A percentile compares a stretch with the other conserved stretches of the same genome.
Evolutionary conservation across 2,329 filamentous ascomycete genomes (phyloP).

Genomic region (Sarocladium strictum): DNA sequence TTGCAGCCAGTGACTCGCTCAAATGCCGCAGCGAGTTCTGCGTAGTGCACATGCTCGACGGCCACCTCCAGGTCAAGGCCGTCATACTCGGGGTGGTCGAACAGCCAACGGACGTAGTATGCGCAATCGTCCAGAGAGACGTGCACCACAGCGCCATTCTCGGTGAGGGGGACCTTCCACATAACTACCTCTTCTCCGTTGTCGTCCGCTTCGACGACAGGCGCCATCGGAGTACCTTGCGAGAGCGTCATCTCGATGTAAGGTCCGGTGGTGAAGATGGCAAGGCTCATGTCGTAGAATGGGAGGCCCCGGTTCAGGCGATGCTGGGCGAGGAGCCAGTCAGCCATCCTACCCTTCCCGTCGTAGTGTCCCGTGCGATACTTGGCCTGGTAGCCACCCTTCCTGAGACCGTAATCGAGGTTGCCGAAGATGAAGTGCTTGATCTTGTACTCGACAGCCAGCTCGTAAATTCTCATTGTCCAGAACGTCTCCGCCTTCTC

Average conservation of each 20-base stretch:
- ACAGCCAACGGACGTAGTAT: slow-evolving; percentile 19
- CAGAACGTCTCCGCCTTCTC: slow-evolving; percentile 19
- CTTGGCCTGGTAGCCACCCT: slow-evolving; percentile 11
- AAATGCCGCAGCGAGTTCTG: slow-evolving; percentile 11
- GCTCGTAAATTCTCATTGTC: slow-evolving; percentile 17
- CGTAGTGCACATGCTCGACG: slow-evolving; percentile 17
- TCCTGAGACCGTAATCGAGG: slow-evolving; percentile 13
- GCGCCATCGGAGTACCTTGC: slow-evolving; percentile 13
- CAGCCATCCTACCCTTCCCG: slow-evolving; percentile 16
- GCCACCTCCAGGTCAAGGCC: slow-evolving; percentile 19
- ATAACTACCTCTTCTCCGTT: background rate
- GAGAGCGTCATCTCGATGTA: slow-evolving; percentile 18
- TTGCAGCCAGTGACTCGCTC: slow-evolving; percentile 10
- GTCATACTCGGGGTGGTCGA: slow-evolving; percentile 17
- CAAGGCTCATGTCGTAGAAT: slow-evolving; percentile 16
- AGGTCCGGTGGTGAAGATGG: slow-evolving; percentile 16
- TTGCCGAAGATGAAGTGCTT: slow-evolving; percentile 17
- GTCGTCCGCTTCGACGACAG: slow-evolving; percentile 3
- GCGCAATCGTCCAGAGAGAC: slow-evolving; percentile 20
- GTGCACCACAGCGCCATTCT: slow-evolving; percentile 12
- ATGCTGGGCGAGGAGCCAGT: slow-evolving; percentile 13
- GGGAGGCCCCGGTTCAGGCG: slow-evolving; percentile 10
- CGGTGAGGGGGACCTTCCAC: background rate
- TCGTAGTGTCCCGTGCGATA: slow-evolving; percentile 16
- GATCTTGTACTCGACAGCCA: slow-evolving; percentile 14